Evolutionary conservation across 2,329 filamentous ascomycete species (phyloP), one percentile per base, ranked within the genome.

Genomic region (Hypoxylon sp.): DNA sequence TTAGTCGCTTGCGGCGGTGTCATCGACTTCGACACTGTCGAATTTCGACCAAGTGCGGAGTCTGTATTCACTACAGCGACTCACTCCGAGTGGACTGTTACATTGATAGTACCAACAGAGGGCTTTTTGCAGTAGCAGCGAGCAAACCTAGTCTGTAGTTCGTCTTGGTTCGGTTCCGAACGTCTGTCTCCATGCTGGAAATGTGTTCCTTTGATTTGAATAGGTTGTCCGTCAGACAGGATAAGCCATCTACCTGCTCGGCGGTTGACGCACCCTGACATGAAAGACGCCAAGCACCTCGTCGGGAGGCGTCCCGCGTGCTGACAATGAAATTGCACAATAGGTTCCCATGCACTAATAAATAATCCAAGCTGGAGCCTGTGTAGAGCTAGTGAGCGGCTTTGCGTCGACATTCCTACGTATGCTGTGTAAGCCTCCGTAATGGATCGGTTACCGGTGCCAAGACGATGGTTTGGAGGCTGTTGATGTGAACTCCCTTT

Each of bases 391-490:
- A 48, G 45, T 40, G 49, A 16, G 52, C 46, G 52, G 52, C 52
- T 55, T 55, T 36, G 33, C 22, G 28, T 16, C 38, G 28, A 57
- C 48, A 28, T 45, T 64, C 18, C 30, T 63, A 33, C 30, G 24
- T 52, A 28, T 53, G 49, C 28, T 26, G 36, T 62, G 53, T 54
- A 58, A 49, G 54, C 22, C 45, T 61, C 28, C 45, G 20, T 2
- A n/a, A 53, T 45, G 20, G 26, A 44, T 28, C 18, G n/a, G 18
- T 11, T 20, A 45, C 22, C 48, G 20, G 48, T 18, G 61, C 58
- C 58, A 68, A 65, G 61, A 38, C 57, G 53, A 67, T 67, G 56
- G 60, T 50, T 11, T 28, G n/a, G 30, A 40, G 40, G 38, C 50
- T n/a, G 45, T 45, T 42, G 45, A 42, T 36, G 46, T 49, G 36